Percentiles rank a stretch among this genome's conserved stretches.
Conservation (phyloP, 108 stramenopile genomes). For the Pinguiococcus pyrenoidosus region DNA sequence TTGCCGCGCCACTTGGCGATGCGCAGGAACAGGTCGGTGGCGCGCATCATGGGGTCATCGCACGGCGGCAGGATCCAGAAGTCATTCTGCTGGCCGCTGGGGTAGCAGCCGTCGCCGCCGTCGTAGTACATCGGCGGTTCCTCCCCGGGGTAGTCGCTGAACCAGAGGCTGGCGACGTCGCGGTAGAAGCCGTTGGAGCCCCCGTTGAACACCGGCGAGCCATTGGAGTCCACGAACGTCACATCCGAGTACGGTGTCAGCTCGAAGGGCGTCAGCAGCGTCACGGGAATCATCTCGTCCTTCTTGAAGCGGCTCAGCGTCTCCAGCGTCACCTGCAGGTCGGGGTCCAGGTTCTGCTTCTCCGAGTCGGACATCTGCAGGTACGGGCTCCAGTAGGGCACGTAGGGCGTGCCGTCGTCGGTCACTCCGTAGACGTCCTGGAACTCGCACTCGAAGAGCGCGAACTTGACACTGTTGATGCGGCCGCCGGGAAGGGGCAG, state of each 20-base stretch:
- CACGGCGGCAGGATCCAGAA: too few relatives aligned
- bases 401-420: background rate
- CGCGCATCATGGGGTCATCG: too few relatives aligned
- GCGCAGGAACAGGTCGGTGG: too few relatives aligned
- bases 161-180: background rate
- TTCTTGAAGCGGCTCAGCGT: background rate
- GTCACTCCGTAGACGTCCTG: background rate
- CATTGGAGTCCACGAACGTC: background rate
- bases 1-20: too few relatives aligned
- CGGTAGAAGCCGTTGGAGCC: background rate
- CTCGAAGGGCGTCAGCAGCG: background rate
- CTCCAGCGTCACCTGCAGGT: background rate
- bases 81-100: too few relatives aligned
- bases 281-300: background rate
- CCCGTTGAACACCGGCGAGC: background rate
- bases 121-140: too few relatives aligned
- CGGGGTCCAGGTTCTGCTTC: background rate
- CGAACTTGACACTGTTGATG: background rate
- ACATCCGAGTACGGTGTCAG: background rate
- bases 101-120: too few relatives aligned
- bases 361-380: background rate
- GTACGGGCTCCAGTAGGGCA: constrained; percentile 1
- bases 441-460: too few relatives aligned
- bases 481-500: background rate
- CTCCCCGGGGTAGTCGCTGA: background rate